Percentiles rank a stretch among this genome's conserved stretches.
These are phyloP conservation scores for Podila minutissima DNA, from an alignment of 192 early-diverging fungal genomes.

Conservation along the genomic window DNA sequence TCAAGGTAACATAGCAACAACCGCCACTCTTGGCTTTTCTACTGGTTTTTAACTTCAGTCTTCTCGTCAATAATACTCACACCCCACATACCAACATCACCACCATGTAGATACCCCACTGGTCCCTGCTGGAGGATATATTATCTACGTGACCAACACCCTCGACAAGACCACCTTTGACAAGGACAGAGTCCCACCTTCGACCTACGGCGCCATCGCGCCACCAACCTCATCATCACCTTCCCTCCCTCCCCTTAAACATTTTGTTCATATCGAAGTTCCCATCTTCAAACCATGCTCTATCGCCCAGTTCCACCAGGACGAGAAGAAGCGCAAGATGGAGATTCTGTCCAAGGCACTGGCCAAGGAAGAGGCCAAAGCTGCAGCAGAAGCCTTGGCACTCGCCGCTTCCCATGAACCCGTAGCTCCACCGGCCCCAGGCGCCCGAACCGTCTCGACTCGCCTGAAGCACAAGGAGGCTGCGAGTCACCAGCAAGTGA, in stretches of 20 bases:
- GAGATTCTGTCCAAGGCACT: slow-evolving; percentile 30
- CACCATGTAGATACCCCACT: slow-evolving; percentile 20
- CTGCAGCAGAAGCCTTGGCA: slow-evolving; percentile 24
- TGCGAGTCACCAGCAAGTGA: slow-evolving; percentile 28
- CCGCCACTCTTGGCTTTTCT: too few relatives aligned
- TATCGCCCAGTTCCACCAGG: slow-evolving; percentile 38
- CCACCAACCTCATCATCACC: neutral
- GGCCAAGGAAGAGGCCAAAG: slow-evolving; percentile 38
- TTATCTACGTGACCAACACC: slow-evolving; percentile 22
- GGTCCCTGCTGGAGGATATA: slow-evolving; percentile 36
- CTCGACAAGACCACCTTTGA: slow-evolving; percentile 13
- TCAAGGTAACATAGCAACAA: neutral
- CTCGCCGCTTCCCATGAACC: neutral
- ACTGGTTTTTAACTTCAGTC: neutral
- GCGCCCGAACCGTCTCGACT: slow-evolving; percentile 29
- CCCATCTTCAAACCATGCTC: slow-evolving; percentile 41
- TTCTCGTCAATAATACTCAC: neutral
- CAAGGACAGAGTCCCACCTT: slow-evolving; percentile 11
- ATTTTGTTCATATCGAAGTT: slow-evolving; percentile 39
- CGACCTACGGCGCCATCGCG: slow-evolving; percentile 15
- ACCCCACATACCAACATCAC: neutral
- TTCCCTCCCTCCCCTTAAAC: neutral
- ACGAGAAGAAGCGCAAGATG: slow-evolving; percentile 48
- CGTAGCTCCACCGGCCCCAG: neutral
- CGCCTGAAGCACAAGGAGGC: slow-evolving; percentile 45